Evolutionary conservation across 1,139 yeast species (phyloP).

Genomic region (Candida gigantensis): DNA sequence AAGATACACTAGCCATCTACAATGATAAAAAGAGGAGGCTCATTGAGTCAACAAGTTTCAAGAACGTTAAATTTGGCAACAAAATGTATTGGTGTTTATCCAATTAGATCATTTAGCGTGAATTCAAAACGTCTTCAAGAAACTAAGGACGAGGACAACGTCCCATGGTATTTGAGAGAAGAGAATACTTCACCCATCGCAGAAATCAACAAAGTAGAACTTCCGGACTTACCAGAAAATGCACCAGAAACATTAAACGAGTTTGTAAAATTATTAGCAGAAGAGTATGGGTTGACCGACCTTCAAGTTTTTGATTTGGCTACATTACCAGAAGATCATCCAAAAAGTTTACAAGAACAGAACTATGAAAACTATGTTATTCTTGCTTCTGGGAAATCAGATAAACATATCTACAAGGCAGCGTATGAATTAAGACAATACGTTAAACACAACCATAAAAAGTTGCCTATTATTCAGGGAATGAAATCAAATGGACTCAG

Average conservation of each 20-base stretch:
- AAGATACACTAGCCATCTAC: not conserved
- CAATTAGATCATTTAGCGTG: not conserved
- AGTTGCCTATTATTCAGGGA: constrained; percentile 67
- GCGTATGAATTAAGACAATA: constrained; percentile 53
- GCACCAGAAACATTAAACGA: constrained; percentile 54
- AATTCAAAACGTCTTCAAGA: not conserved
- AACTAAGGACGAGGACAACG: constrained; percentile 14
- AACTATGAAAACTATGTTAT: constrained; percentile 51
- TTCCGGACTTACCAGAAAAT: constrained; percentile 54
- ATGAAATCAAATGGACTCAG: constrained; percentile 60
- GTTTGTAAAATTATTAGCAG: constrained; percentile 49
- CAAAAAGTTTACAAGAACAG: constrained; percentile 34
- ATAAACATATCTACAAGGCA: constrained; percentile 74
- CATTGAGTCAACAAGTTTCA: not conserved
- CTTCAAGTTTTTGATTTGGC: constrained; percentile 55
- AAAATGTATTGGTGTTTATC: not conserved
- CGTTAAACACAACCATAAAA: constrained; percentile 34
- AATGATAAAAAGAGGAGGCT: not conserved
- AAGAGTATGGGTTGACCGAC: constrained; percentile 67
- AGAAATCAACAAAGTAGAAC: constrained; percentile 22
- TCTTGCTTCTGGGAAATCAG: constrained; percentile 76
- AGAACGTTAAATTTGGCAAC: not conserved
- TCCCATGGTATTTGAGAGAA: constrained; percentile 67
- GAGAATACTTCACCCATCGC: constrained; percentile 43
- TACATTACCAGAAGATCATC: constrained; percentile 38